Percentiles rank a stretch among this genome's conserved stretches.
These are phyloP conservation scores for Pseudoscleropodium purum DNA, from an alignment of 225 moss, liverwort and hornwort genomes.

Conservation along the genomic window DNA sequence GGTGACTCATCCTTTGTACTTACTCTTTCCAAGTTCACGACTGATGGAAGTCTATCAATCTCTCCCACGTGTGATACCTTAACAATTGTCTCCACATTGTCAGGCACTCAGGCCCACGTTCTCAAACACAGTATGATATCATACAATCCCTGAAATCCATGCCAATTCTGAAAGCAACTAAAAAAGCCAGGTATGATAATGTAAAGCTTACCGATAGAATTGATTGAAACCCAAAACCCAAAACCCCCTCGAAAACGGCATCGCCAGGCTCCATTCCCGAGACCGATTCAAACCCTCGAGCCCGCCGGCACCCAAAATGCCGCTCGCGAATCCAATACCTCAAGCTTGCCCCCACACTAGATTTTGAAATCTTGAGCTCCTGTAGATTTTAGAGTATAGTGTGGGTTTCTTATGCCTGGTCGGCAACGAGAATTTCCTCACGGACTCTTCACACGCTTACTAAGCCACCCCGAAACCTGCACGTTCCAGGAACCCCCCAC, in stretches of 20 bases:
- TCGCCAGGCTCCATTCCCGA: neutral
- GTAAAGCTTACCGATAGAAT: neutral
- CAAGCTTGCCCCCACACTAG: neutral
- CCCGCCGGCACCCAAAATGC: neutral
- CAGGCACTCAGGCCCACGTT: neutral
- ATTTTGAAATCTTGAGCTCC: fast-evolving
- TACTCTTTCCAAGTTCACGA: too few species aligned
- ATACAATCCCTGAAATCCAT: too few species aligned
- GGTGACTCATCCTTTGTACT: neutral
- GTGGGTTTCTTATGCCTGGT: neutral
- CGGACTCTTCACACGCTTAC: neutral
- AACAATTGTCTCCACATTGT: neutral
- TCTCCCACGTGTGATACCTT: neutral
- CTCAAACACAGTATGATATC: neutral
- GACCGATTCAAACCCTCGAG: neutral
- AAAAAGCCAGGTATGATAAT: neutral
- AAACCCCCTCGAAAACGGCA: neutral
- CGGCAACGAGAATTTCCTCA: neutral
- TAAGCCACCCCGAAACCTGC: neutral
- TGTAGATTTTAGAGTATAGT: neutral
- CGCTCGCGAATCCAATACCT: neutral
- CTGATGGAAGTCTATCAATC: neutral
- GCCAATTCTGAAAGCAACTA: neutral
- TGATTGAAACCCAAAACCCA: too few species aligned
- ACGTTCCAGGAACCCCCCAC: neutral